Evolutionary conservation across 2,329 filamentous ascomycete species (phyloP), one percentile per base, ranked within the genome.

Genomic region (Ampelomyces quisqualis): DNA sequence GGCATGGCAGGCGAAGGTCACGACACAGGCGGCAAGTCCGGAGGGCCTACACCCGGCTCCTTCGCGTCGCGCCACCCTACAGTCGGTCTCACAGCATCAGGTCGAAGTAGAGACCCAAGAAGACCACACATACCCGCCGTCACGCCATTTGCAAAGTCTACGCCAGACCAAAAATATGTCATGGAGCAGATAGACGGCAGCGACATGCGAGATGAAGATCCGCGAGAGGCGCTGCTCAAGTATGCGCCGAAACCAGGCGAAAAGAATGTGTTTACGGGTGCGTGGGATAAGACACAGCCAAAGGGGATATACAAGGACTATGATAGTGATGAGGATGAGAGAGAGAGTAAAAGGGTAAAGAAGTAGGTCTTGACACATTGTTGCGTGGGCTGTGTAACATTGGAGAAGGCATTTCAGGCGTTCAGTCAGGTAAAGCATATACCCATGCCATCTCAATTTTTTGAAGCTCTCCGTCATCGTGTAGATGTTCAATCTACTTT

Each of bases 131-230:
- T 94, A 31, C 91, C 90, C 3, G 78, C 81, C 42, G 80, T 85
- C 39, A 97, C 93, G 7, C 93, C 93, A 0, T 97, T 97, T 64
- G 85, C 88, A 57, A 93, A 94, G 69, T 87, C 78, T 45, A 87
- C 93, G 59, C 90, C 91, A 0, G 90, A 97, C 66, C 87, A 91
- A 67, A 85, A 86, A 59, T 88, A 94, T 65, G 88, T 98, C 47
- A 85, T 84, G 57, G 82, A 91, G 62, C 88, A 87, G 52, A 95
- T 97, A 38, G 89, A 90, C 19, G 77, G 97, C 9, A 91, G 89
- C 49, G 84, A 82, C 49, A 95, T 98, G 88, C 78, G 95, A 33
- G 90, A 98, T 68, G 93, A 98, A 67, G 93, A 98, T 72, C 93
- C 93, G 0, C 77, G 93, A 50, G 93, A 95, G 70, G 93, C 93